Percentiles rank a stretch among this genome's conserved stretches.
Conservation (phyloP, 257 asterid genomes). For the Gentiana macrophylla region DNA sequence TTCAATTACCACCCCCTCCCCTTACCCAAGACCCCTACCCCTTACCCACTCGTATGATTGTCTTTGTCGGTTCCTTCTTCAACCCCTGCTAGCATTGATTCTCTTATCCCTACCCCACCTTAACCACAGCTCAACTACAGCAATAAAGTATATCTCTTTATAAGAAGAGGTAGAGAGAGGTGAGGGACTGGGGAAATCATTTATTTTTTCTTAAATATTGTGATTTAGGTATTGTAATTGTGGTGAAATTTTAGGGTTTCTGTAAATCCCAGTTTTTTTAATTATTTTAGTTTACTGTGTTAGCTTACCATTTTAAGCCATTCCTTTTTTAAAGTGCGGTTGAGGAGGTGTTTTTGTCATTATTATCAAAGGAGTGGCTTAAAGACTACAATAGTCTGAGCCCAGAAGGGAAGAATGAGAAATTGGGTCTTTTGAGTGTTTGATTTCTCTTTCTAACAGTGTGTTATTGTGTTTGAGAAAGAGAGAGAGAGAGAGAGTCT, state of each 20-base stretch:
- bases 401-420: constrained; percentile 7
- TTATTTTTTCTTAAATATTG: constrained; percentile 1
- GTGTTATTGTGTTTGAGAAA: neutral
- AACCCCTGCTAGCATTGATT: constrained; percentile 25
- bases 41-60: constrained; percentile 18
- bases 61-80: constrained; percentile 38
- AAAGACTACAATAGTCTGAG: constrained; percentile 2
- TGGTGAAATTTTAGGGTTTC: too few relatives aligned
- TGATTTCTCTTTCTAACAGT: constrained; percentile 5
- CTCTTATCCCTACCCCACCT: constrained; percentile 25
- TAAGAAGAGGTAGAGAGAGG: constrained; percentile 5
- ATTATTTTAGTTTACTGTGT: constrained; percentile 25
- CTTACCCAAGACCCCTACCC: neutral
- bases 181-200: constrained; percentile 23
- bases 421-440: constrained; percentile 17
- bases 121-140: constrained; percentile 22
- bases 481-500: constrained; percentile 9
- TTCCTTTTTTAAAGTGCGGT: constrained; percentile 34
- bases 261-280: constrained; percentile 6
- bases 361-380: constrained; percentile 17
- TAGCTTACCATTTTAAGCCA: constrained; percentile 48
- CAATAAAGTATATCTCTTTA: constrained; percentile 6
- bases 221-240: too few relatives aligned
- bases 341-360: constrained; percentile 36
- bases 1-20: constrained; percentile 10